Evolutionary conservation across 495 filamentous ascomycete genomes (phyloP).

Genomic region (Penicillium desertorum): DNA sequence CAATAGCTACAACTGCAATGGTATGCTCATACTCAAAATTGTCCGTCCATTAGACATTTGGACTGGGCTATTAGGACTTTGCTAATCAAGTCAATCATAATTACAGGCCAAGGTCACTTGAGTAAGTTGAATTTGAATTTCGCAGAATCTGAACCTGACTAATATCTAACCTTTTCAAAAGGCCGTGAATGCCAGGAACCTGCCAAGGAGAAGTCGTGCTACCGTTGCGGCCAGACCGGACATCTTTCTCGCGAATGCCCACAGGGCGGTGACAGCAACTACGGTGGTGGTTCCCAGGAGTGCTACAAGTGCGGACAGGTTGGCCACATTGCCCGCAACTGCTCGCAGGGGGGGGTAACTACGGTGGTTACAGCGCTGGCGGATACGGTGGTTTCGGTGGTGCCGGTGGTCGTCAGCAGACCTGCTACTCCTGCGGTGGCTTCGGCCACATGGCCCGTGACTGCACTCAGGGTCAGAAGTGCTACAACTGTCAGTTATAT

Average conservation of each 20-base stretch:
- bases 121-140: slow-evolving; percentile 53
- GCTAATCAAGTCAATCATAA: slow-evolving; percentile 16
- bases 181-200: slow-evolving; percentile 90
- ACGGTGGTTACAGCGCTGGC: slow-evolving; percentile 44
- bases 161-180: slow-evolving; percentile 36
- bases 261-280: slow-evolving; percentile 52
- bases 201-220: slow-evolving; percentile 94
- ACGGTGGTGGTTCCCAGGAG: slow-evolving; percentile 61
- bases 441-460: slow-evolving; percentile 96
- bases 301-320: slow-evolving; percentile 99
- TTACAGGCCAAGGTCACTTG: slow-evolving; percentile 77
- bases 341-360: slow-evolving; percentile 65
- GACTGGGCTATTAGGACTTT: background rate
- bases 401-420: slow-evolving; percentile 48
- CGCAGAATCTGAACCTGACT: slow-evolving; percentile 10
- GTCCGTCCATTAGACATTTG: background rate
- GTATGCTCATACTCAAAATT: slow-evolving; percentile 43
- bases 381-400: slow-evolving; percentile 51
- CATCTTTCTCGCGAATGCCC: slow-evolving; percentile 94
- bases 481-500: slow-evolving; percentile 84
- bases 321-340: slow-evolving; percentile 97
- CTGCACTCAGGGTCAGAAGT: slow-evolving; percentile 98
- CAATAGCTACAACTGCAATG: slow-evolving; percentile 74
- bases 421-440: slow-evolving; percentile 96
- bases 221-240: slow-evolving; percentile 82